Evolutionary conservation across 2,329 filamentous ascomycete species (phyloP).

Genomic region (Scedosporium boydii): DNA sequence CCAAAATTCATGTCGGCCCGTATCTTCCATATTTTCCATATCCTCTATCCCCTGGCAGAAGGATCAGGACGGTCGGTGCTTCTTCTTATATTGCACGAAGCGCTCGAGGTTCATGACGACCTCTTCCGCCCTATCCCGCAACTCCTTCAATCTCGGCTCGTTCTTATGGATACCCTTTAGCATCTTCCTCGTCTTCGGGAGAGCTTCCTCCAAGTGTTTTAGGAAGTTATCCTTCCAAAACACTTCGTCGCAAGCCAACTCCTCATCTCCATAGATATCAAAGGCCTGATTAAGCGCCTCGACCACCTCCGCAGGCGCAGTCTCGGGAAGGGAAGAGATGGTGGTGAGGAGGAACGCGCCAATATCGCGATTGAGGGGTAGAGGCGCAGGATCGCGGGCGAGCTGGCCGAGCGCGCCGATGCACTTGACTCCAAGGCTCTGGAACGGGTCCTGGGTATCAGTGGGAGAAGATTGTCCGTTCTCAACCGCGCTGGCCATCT

Average conservation of each 20-base stretch:
- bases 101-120: constrained; percentile 48
- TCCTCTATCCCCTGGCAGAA: not conserved
- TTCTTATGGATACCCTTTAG: constrained; percentile 54
- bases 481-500: constrained; percentile 12
- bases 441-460: constrained; percentile 43
- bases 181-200: constrained; percentile 45
- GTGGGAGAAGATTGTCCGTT: constrained; percentile 14
- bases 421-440: constrained; percentile 55
- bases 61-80: constrained; percentile 31
- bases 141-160: constrained; percentile 33
- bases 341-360: constrained; percentile 53
- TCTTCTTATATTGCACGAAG: constrained; percentile 58
- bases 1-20: no score
- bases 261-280: constrained; percentile 57
- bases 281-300: constrained; percentile 59
- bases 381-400: constrained; percentile 43
- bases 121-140: constrained; percentile 52
- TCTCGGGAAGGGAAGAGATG: constrained; percentile 39
- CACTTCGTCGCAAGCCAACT: constrained; percentile 47
- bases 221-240: constrained; percentile 56
- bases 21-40: not conserved
- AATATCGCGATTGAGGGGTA: constrained; percentile 50
- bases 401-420: constrained; percentile 57
- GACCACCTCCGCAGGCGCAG: constrained; percentile 46
- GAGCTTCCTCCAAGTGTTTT: constrained; percentile 43